phyloP scores from a whole-genome alignment of 306 rosid genomes.

The Datisca glomerata region DNA sequence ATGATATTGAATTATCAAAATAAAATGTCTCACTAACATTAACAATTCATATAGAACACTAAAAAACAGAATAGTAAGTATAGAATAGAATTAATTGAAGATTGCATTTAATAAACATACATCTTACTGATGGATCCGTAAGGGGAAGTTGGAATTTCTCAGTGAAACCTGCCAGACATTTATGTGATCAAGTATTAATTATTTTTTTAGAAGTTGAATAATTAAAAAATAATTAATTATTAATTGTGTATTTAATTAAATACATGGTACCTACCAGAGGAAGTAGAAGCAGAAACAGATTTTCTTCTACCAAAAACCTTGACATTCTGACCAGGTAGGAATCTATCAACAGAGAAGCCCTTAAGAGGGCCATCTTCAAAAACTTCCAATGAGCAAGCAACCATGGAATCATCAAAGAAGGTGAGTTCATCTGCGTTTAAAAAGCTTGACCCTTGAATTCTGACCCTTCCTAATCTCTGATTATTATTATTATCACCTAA shows the following conservation, averaged over 20 bases:
- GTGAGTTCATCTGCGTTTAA: constrained; percentile 66
- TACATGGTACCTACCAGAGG: constrained; percentile 24
- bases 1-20: too few species aligned
- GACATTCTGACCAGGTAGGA: constrained; percentile 77
- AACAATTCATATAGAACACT: too few species aligned
- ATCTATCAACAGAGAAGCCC: constrained; percentile 82
- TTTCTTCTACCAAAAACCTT: constrained; percentile 91
- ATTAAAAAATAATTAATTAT: neutral
- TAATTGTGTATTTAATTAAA: neutral
- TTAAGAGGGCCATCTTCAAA: constrained; percentile 74
- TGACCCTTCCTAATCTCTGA: constrained; percentile 74
- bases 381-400: constrained; percentile 67
- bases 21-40: too few species aligned
- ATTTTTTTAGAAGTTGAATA: constrained; percentile 11
- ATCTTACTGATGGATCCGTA: constrained; percentile 40
- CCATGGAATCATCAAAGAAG: constrained; percentile 77
- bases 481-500: constrained; percentile 56
- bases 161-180: constrained; percentile 34
- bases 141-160: constrained; percentile 39
- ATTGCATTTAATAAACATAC: constrained; percentile 24
- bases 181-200: neutral
- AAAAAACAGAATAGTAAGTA: neutral
- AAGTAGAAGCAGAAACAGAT: constrained; percentile 31
- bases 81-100: neutral
- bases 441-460: constrained; percentile 52